Evolutionary conservation across 768 basidiomycete species (phyloP).

Genomic region (Cystoderma amianthinum): DNA sequence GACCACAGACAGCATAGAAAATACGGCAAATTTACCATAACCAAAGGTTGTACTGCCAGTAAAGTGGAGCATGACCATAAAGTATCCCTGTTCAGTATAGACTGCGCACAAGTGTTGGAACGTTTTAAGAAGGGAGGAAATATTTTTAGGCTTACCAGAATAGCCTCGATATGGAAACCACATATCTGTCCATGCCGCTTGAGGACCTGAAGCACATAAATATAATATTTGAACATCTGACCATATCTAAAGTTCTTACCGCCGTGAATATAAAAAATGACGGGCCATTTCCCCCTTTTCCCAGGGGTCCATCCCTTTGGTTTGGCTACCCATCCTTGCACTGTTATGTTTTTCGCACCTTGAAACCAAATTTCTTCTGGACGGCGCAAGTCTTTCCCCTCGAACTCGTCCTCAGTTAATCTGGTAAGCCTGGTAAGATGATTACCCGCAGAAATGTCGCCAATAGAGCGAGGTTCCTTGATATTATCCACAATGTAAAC

Average conservation of each 20-base stretch:
- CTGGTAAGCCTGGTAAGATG: slow-evolving; percentile 51
- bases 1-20: not conserved
- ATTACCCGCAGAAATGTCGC: slow-evolving; percentile 19
- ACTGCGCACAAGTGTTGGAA: slow-evolving; percentile 33
- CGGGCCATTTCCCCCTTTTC: slow-evolving; percentile 70
- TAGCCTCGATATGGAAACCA: slow-evolving; percentile 82
- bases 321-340: slow-evolving; percentile 83
- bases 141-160: too few species aligned
- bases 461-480: slow-evolving; percentile 29
- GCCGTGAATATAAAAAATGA: slow-evolving; percentile 77
- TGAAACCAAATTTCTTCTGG: slow-evolving; percentile 89
- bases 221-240: too few species aligned
- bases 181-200: slow-evolving; percentile 84
- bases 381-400: slow-evolving; percentile 46
- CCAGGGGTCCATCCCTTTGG: slow-evolving; percentile 70
- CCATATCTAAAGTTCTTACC: too few species aligned
- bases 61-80: slow-evolving; percentile 83
- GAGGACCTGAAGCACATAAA: slow-evolving; percentile 53
- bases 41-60: slow-evolving; percentile 94
- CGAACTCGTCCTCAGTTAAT: slow-evolving; percentile 51
- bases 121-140: not conserved
- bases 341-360: slow-evolving; percentile 65
- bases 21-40: slow-evolving; percentile 55
- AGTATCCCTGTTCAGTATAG: slow-evolving; percentile 86
- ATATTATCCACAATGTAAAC: slow-evolving; percentile 57